A percentile compares a stretch with the other conserved stretches of the same genome.
phyloP scores from a whole-genome alignment of 352 stramenopile genomes.

The Phytopythium litorale region DNA sequence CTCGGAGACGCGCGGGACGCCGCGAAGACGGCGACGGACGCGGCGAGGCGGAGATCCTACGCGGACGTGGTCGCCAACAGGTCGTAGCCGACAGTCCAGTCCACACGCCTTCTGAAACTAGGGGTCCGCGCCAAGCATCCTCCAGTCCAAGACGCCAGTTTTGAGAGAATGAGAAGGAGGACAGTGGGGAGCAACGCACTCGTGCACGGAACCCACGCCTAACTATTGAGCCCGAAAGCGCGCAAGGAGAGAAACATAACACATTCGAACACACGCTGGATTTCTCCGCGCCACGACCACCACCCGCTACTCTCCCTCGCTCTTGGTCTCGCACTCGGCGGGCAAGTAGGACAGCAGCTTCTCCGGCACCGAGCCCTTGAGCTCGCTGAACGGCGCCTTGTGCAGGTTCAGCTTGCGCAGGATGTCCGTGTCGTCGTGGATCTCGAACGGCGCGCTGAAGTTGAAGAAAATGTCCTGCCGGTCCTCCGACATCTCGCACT shows the following conservation, averaged over 20 bases:
- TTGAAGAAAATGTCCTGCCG: conserved; percentile 96
- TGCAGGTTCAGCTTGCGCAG: conserved; percentile 93
- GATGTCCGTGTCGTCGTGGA: conserved; percentile 97
- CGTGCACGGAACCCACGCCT: conserved; percentile 2
- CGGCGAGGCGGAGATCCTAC: conserved; percentile 29
- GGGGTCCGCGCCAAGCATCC: too few relatives aligned
- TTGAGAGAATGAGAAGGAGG: background rate
- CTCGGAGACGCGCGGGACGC: conserved; percentile 23
- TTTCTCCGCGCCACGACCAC: background rate
- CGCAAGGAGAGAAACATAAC: background rate
- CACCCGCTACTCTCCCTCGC: conserved; percentile 34
- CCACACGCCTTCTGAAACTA: background rate
- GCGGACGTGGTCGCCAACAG: conserved; percentile 36
- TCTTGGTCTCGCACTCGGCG: conserved; percentile 76
- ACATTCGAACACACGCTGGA: background rate
- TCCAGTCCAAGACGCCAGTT: background rate
- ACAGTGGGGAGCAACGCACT: too few relatives aligned
- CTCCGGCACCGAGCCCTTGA: conserved; percentile 70
- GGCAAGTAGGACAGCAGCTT: conserved; percentile 75
- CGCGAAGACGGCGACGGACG: conserved; percentile 8
- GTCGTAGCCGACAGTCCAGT: conserved; percentile 9
- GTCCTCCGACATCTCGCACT: conserved; percentile 96
- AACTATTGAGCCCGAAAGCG: conserved; percentile 10
- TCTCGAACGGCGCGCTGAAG: conserved; percentile 96
- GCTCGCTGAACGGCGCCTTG: conserved; percentile 56